phyloP scores from a whole-genome alignment of 441 rosid species.

The Mallotus japonicus region DNA sequence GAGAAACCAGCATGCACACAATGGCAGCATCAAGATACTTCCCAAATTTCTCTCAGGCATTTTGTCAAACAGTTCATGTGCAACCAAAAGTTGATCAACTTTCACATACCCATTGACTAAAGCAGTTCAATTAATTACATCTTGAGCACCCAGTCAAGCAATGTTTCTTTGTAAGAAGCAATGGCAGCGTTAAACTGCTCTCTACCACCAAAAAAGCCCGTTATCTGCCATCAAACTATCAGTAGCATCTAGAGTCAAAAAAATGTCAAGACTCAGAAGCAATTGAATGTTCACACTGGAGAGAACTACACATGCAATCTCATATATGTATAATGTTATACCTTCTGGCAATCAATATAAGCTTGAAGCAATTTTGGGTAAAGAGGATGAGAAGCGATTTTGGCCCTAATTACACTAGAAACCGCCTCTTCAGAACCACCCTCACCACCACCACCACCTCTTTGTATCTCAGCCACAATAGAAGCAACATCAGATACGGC shows the following conservation, averaged over 20 bases:
- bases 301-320: not conserved
- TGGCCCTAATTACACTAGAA: constrained; percentile 46
- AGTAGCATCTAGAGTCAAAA: not conserved
- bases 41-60: no score
- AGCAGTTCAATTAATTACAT: no score
- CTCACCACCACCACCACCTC: not conserved
- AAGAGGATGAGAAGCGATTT: constrained; percentile 62
- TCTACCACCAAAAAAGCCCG: no score
- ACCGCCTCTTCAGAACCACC: constrained; percentile 29
- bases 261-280: not conserved
- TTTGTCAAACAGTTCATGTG: no score
- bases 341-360: constrained; percentile 68
- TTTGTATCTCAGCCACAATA: constrained; percentile 32
- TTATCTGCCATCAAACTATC: no score
- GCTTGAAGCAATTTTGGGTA: constrained; percentile 59
- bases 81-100: no score
- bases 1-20: constrained; percentile 68
- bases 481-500: constrained; percentile 54
- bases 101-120: no score
- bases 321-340: constrained; percentile 8
- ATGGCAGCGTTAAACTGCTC: no score
- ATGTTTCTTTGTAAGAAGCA: no score
- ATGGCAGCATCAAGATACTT: constrained; percentile 34
- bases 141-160: no score
- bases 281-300: not conserved